These are phyloP conservation scores for Capsella bursapastoris DNA, from an alignment of 345 rosid genomes.

Conservation along the genomic window DNA sequence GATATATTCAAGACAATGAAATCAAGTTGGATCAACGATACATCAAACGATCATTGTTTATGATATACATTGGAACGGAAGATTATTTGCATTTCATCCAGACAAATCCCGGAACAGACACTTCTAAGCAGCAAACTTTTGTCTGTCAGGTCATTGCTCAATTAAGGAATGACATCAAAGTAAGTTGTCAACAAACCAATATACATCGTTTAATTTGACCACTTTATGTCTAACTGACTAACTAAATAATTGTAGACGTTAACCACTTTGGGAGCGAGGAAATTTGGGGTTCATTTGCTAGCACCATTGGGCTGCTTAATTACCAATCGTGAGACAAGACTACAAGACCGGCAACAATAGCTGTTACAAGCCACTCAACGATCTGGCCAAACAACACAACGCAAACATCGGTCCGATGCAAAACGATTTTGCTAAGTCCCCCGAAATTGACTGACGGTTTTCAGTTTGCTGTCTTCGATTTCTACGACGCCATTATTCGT, in stretches of 20 bases:
- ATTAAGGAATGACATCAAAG: conserved; percentile 31
- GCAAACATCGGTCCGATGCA: conserved; percentile 24
- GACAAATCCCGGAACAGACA: background rate
- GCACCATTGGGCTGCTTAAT: conserved; percentile 40
- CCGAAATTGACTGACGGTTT: conserved; percentile 9
- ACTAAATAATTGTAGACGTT: background rate
- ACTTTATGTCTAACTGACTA: no score
- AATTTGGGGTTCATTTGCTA: conserved; percentile 22
- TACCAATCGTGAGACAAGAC: conserved; percentile 36
- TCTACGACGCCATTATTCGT: conserved; percentile 31
- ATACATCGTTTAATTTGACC: no score
- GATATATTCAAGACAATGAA: no score
- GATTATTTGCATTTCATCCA: conserved; percentile 38
- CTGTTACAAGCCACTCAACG: conserved; percentile 29
- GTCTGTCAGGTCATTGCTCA: conserved; percentile 22
- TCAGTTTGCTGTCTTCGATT: conserved; percentile 40
- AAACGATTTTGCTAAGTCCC: conserved; percentile 12
- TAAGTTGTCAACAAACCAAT: conserved; percentile 8
- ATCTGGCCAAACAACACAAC: conserved; percentile 44
- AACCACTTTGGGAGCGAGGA: conserved; percentile 23
- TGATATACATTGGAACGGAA: conserved; percentile 29
- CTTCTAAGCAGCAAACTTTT: conserved; percentile 36
- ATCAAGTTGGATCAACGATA: background rate
- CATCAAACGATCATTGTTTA: no score
- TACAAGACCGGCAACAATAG: background rate